Base-by-base conservation (phyloP, 192 early-diverging fungal species). In the Entomortierella chlamydospora region DNA sequence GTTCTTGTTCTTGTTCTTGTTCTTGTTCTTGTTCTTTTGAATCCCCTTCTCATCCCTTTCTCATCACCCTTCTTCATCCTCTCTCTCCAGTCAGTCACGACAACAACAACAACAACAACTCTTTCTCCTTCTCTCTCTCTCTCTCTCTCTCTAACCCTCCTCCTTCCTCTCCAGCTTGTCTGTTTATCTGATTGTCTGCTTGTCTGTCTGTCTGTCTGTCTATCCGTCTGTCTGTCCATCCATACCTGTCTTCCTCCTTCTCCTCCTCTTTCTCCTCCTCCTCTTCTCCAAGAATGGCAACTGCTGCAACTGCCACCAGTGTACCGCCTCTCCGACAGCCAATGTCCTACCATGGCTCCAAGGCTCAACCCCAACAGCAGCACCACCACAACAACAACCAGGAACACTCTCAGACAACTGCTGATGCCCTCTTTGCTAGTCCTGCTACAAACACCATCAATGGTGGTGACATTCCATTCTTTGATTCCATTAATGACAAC, bases 371-470 rank as follows among this genome's bases (percentile, higher is more conserved):
- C 45, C 53, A 66, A 23, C 13, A 20, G 3, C 47, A 23, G 10
- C 28, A 1, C 7, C 30, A 25, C 26, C 59, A 31, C 26, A 37
- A 9, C 13, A 37, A 26, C 9, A 57, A 62, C 13, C 49, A 61
- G 28, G 30, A 61, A n/a, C 76, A 47, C 20, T 50, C 64, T 37
- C 63, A 56, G 18, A 70, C n/a, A n/a, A n/a, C 76, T 12, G 76
- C 76, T 12, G 76, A 79, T 66, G 67, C 68, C 20, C 76, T 79
- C 33, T 79, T 79, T 39, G 67, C 61, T 66, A 17, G 56, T 50
- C 34, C 34, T 37, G 17, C 68, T 57, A 34, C 74, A 78, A 56
- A 59, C 51, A 12, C 6, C 18, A 39, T 20, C 39, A 59, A 59
- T 20, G 60, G 30, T 3, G 9, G 11, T 57, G 18, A 23, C 4